These are phyloP conservation scores for Thinopyrum elongatum DNA, from an alignment of 176 grass and related monocot species.

Conservation along the genomic window DNA sequence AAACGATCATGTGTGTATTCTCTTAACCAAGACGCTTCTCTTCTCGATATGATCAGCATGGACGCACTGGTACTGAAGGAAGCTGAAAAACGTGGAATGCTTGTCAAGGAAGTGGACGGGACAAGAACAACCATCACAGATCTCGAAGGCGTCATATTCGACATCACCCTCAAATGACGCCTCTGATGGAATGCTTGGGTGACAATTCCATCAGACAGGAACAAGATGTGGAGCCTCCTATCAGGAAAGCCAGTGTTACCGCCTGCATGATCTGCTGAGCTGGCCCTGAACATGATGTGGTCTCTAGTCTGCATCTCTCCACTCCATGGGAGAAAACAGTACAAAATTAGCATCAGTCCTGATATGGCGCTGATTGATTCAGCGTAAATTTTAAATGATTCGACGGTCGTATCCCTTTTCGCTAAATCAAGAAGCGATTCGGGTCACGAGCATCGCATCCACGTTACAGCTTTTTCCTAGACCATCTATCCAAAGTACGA, in stretches of 20 bases:
- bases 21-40: not conserved
- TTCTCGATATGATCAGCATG: conserved; percentile 61
- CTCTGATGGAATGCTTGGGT: not conserved
- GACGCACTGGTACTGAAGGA: conserved; percentile 62
- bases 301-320: not conserved
- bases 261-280: not conserved
- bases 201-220: not conserved
- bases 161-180: conserved; percentile 57
- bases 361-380: not conserved
- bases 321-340: not conserved
- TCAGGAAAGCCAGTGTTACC: conserved; percentile 12
- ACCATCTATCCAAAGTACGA: conserved; percentile 11
- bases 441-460: not conserved
- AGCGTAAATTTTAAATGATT: not conserved
- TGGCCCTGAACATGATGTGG: not conserved
- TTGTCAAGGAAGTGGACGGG: conserved; percentile 60
- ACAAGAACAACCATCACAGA: conserved; percentile 62
- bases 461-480: conserved; percentile 23
- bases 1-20: not conserved
- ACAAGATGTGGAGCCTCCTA: not conserved
- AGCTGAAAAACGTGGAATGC: conserved; percentile 66
- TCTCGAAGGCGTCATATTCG: conserved; percentile 86
- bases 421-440: not conserved
- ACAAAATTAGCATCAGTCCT: not conserved
- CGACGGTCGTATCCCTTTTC: not conserved